These are phyloP conservation scores for Fusarium scirpi DNA, from an alignment of 2,329 filamentous ascomycete species.

Conservation along the genomic window DNA sequence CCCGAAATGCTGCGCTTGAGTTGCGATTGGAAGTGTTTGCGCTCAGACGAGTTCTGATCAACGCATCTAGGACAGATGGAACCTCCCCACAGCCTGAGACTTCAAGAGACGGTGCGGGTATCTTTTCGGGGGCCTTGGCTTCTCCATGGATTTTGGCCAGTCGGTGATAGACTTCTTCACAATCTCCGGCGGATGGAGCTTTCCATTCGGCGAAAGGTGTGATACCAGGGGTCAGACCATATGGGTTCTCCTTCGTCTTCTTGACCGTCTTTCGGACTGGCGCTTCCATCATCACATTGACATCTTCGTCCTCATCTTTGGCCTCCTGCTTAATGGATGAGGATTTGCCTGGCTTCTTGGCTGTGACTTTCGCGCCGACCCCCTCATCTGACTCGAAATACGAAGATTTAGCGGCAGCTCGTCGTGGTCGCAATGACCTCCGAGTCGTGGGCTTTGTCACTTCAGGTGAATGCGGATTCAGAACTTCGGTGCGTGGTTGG, in stretches of 20 bases:
- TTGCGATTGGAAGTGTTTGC: constrained; percentile 46
- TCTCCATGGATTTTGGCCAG: constrained; percentile 44
- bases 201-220: constrained; percentile 46
- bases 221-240: constrained; percentile 46
- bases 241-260: constrained; percentile 46
- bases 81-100: constrained; percentile 47
- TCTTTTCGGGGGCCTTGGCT: constrained; percentile 43
- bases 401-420: constrained; percentile 21
- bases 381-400: constrained; percentile 44
- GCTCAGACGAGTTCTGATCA: constrained; percentile 46
- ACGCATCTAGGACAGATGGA: constrained; percentile 44
- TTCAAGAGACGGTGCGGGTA: constrained; percentile 46
- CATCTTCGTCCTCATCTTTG: constrained; percentile 22
- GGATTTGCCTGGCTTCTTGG: constrained; percentile 9
- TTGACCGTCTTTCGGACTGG: constrained; percentile 34
- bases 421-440: constrained; percentile 33
- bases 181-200: constrained; percentile 39
- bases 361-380: background rate
- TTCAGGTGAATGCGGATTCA: background rate
- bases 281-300: constrained; percentile 6
- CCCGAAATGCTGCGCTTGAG: constrained; percentile 46
- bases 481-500: background rate
- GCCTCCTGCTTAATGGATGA: constrained; percentile 26
- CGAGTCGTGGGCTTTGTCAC: constrained; percentile 3
- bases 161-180: constrained; percentile 41